Conservation (phyloP, 202 grass and related monocot species). For the Bolboschoenoplectus hybrid region DNA sequence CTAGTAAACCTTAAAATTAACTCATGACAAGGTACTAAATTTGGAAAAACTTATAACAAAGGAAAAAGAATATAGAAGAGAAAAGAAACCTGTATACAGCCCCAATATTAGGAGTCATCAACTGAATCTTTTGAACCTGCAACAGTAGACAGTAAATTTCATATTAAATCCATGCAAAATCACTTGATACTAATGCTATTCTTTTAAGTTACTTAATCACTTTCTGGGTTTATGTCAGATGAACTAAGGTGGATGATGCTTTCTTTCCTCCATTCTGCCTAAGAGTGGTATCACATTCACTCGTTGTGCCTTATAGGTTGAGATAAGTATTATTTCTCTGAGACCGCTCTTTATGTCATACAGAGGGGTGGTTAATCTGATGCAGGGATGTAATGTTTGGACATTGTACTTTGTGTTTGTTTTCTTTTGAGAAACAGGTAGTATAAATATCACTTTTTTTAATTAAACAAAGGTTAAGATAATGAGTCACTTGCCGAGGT, state of each 20-base stretch:
- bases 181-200: conserved; percentile 13
- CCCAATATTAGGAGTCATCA: conserved; percentile 91
- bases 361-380: not conserved
- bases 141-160: conserved; percentile 43
- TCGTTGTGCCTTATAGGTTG: not conserved
- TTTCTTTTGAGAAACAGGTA: not conserved
- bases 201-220: not conserved
- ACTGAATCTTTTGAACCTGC: conserved; percentile 95
- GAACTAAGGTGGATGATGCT: not conserved
- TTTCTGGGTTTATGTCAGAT: conserved; percentile 10
- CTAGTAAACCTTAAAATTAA: not conserved
- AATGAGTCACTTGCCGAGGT: conserved; percentile 48
- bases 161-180: conserved; percentile 11
- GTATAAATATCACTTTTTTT: not conserved
- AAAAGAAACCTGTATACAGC: conserved; percentile 83
- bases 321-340: conserved; percentile 8
- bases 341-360: not conserved
- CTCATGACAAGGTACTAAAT: not conserved
- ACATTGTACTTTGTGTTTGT: not conserved
- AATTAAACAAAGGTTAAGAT: not conserved
- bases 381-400: not conserved
- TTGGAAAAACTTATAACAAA: not conserved
- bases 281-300: not conserved
- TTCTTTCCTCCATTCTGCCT: not conserved
- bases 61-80: not conserved